Evolutionary conservation across 2,329 filamentous ascomycete species (phyloP).

Genomic region (Decorospora gaudefroyi): DNA sequence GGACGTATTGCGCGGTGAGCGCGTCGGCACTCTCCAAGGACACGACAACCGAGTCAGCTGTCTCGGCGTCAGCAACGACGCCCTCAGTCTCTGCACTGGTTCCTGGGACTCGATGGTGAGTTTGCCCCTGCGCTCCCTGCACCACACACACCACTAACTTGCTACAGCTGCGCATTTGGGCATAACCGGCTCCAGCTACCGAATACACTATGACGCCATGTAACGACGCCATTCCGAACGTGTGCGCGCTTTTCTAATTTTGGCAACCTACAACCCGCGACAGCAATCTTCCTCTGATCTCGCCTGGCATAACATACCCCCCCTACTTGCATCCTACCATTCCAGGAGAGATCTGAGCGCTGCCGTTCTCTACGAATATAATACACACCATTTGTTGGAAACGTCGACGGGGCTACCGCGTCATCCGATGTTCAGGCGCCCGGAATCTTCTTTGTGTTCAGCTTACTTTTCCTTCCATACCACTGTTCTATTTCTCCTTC

Average conservation of each 20-base stretch:
- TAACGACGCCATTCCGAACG: constrained; percentile 42
- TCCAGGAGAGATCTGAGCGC: constrained; percentile 29
- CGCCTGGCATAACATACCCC: constrained; percentile 40
- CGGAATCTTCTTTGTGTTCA: constrained; percentile 35
- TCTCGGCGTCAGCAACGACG: constrained; percentile 97
- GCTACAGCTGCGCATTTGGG: constrained; percentile 57
- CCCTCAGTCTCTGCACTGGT: constrained; percentile 97
- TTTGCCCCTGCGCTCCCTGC: constrained; percentile 31
- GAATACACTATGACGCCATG: constrained; percentile 33
- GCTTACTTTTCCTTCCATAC: constrained; percentile 40
- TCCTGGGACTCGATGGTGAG: constrained; percentile 99
- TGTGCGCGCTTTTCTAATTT: constrained; percentile 36
- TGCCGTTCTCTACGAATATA: constrained; percentile 31
- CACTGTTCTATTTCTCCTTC: constrained; percentile 35
- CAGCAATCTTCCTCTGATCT: constrained; percentile 28
- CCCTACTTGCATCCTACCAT: constrained; percentile 23
- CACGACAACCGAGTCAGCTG: constrained; percentile 99
- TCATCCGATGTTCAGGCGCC: constrained; percentile 41
- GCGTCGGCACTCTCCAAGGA: constrained; percentile 93
- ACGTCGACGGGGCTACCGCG: constrained; percentile 31
- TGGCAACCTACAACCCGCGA: constrained; percentile 33
- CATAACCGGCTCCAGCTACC: constrained; percentile 43
- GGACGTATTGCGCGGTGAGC: constrained; percentile 95
- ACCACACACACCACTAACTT: constrained; percentile 28
- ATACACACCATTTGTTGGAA: constrained; percentile 41